Conservation (phyloP, 2,329 filamentous ascomycete genomes). For the Sporothrix sp. region DNA sequence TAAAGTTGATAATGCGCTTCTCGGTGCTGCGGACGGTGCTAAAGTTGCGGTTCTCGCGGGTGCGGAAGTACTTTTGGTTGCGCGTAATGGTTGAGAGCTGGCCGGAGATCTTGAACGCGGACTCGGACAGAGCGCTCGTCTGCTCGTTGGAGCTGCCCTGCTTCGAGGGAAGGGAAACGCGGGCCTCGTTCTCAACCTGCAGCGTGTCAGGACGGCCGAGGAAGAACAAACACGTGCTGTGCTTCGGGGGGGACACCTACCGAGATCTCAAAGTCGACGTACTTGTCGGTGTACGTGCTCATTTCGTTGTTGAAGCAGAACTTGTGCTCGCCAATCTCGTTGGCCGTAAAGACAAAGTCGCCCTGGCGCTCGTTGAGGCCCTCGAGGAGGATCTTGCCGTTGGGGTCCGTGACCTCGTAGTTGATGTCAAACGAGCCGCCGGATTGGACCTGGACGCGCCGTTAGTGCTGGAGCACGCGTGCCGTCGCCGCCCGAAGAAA, state of each 20-base stretch:
- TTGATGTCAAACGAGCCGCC: conserved; percentile 97
- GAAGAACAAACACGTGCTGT: too few species aligned
- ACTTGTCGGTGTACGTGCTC: conserved; percentile 95
- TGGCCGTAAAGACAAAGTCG: conserved; percentile 95
- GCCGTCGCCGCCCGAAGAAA: too few species aligned
- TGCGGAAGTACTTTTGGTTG: conserved; percentile 99
- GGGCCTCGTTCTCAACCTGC: conserved; percentile 83
- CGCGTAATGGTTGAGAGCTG: conserved; percentile 89
- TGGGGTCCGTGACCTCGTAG: conserved; percentile 76
- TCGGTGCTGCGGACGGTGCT: conserved; percentile 96
- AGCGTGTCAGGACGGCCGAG: too few species aligned
- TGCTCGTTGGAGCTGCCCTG: conserved; percentile 84
- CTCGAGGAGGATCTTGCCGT: conserved; percentile 69
- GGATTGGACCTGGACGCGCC: conserved; percentile 68
- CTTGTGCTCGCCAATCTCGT: conserved; percentile 76
- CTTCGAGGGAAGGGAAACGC: conserved; percentile 74
- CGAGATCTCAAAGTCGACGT: conserved; percentile 95
- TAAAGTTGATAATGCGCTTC: conserved; percentile 93
- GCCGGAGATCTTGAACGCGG: conserved; percentile 86
- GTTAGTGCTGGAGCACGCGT: background rate
- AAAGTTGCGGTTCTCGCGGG: conserved; percentile 97
- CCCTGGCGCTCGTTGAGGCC: conserved; percentile 89
- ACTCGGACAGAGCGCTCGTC: conserved; percentile 80
- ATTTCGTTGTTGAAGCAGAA: conserved; percentile 99
- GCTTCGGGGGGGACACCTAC: conserved; percentile 47